Evolutionary conservation across 345 rosid species (phyloP).

Genomic region (Combretum micranthum): DNA sequence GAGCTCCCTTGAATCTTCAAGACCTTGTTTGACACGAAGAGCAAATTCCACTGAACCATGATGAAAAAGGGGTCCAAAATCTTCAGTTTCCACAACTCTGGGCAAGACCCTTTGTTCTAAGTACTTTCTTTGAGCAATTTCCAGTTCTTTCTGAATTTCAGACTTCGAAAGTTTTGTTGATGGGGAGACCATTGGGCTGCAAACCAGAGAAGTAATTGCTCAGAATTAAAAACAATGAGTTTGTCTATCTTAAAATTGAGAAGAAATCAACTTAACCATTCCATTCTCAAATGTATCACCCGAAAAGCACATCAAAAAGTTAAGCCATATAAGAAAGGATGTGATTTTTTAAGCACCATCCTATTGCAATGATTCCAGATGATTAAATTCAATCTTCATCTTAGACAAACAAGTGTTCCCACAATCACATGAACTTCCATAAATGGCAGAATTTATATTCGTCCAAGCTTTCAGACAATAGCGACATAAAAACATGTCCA

Average conservation of each 20-base stretch:
- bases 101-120: slow-evolving; percentile 75
- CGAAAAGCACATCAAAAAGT: too few species aligned
- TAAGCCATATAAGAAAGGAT: too few species aligned
- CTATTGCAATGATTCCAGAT: too few species aligned
- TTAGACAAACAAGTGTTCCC: too few species aligned
- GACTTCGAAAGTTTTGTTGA: slow-evolving; percentile 52
- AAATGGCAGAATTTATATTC: too few species aligned
- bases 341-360: too few species aligned
- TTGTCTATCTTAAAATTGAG: neutral
- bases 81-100: slow-evolving; percentile 57
- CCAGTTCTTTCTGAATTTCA: slow-evolving; percentile 66
- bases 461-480: too few species aligned
- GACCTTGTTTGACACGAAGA: slow-evolving; percentile 49
- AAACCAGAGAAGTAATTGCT: slow-evolving; percentile 11
- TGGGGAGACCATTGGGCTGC: slow-evolving; percentile 39
- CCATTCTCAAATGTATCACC: too few species aligned
- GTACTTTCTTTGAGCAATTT: slow-evolving; percentile 63
- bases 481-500: too few species aligned
- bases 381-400: too few species aligned
- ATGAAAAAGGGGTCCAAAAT: slow-evolving; percentile 48
- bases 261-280: neutral
- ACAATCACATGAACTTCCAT: neutral
- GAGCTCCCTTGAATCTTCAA: slow-evolving; percentile 65
- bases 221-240: neutral
- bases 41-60: slow-evolving; percentile 57